These are phyloP conservation scores for Blumeriella jaapii DNA, from an alignment of 2,329 filamentous ascomycete species.

Conservation along the genomic window DNA sequence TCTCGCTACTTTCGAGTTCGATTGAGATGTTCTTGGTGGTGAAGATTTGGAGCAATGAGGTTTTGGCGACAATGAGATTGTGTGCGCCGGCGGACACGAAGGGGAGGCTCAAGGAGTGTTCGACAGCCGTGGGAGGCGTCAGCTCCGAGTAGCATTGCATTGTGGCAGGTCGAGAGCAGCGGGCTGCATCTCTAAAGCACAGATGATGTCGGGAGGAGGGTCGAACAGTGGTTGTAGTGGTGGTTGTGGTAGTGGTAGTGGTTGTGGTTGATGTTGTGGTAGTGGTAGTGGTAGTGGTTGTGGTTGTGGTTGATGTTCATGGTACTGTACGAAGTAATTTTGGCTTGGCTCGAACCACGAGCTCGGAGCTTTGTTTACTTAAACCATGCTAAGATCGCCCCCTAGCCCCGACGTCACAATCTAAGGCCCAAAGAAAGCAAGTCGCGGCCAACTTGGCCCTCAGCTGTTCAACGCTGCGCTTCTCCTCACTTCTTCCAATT, in stretches of 20 bases:
- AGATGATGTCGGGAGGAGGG: too few species aligned
- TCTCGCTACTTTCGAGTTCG: slow-evolving; percentile 35
- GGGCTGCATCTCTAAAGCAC: slow-evolving; percentile 14
- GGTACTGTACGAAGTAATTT: too few species aligned
- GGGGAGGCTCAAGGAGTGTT: slow-evolving; percentile 69
- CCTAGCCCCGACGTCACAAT: too few species aligned
- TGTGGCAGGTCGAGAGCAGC: slow-evolving; percentile 15
- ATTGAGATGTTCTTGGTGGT: slow-evolving; percentile 54
- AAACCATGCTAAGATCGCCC: too few species aligned
- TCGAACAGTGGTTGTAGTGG: neutral
- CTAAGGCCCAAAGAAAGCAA: too few species aligned
- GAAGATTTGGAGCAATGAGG: slow-evolving; percentile 88
- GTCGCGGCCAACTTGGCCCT: too few species aligned
- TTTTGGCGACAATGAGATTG: slow-evolving; percentile 86
- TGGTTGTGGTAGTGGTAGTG: neutral
- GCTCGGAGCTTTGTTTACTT: slow-evolving; percentile 3
- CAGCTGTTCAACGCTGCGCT: too few species aligned
- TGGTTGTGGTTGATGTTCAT: too few species aligned
- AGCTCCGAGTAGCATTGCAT: slow-evolving; percentile 99
- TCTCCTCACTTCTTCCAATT: neutral
- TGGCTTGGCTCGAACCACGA: too few species aligned
- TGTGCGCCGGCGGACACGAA: slow-evolving; percentile 65
- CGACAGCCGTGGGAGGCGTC: slow-evolving; percentile 86
- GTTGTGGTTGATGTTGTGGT: too few species aligned
- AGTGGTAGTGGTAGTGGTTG: neutral